Base-by-base conservation (phyloP, 2,329 filamentous ascomycete species). In the Xylariaceae sp. region DNA sequence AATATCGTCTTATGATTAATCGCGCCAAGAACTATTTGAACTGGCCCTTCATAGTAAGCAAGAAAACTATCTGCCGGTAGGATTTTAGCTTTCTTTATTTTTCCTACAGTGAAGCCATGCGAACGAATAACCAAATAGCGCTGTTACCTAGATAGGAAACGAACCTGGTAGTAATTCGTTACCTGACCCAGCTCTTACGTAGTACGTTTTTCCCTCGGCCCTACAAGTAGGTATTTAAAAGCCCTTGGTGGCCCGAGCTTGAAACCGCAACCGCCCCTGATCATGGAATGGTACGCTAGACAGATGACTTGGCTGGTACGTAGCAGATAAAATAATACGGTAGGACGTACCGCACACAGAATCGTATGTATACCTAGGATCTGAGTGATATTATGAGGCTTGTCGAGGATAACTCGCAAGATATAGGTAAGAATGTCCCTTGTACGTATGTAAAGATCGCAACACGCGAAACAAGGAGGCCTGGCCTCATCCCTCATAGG, bases 31-130 rank as follows among this genome's bases (percentile, higher is more conserved):
- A 36, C 21, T 29, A 41, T 59, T 52, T 55, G 40, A 51, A 59
- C 56, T 59, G 51, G n/a, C 56, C 56, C 34, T 59, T 59, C 45
- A 59, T 17, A 59, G 56, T 59, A 59, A 58, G 56, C 56, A 49
- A 47, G n/a, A n/a, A n/a, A n/a, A n/a, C n/a, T n/a, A n/a, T n/a
- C n/a, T n/a, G n/a, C n/a, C n/a, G n/a, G n/a, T n/a, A n/a, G 39
- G 51, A 45, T 49, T 53, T 39, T 37, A 41, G 56, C 33, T 43
- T 21, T 48, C 45, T 54, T 49, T n/a, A n/a, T n/a, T n/a, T n/a
- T n/a, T n/a, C n/a, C n/a, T n/a, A n/a, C n/a, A n/a, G n/a, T n/a
- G n/a, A n/a, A n/a, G n/a, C n/a, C n/a, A n/a, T n/a, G n/a, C n/a
- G n/a, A n/a, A n/a, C n/a, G n/a, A n/a, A n/a, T n/a, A n/a, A n/a